A percentile compares a stretch with the other conserved stretches of the same genome.
Evolutionary conservation across 2,329 filamentous ascomycete species (phyloP).

Genomic region (Elsinoe necatrix): DNA sequence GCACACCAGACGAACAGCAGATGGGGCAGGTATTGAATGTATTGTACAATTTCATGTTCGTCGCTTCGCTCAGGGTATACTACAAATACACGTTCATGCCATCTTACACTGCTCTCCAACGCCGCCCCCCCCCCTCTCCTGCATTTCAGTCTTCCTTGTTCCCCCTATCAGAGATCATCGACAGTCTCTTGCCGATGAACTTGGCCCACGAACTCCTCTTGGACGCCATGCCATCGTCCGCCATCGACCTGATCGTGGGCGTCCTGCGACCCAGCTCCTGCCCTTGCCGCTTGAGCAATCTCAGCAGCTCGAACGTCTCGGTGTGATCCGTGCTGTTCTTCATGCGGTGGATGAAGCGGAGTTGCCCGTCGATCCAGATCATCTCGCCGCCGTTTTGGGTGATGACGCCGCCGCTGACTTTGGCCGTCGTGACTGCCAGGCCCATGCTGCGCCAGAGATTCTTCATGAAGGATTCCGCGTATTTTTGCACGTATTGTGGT

Average conservation of each 20-base stretch:
- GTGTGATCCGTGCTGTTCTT: constrained; percentile 30
- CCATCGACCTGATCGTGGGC: constrained; percentile 6
- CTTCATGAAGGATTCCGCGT: background rate
- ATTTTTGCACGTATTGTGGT: constrained; percentile 25
- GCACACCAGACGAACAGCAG: background rate
- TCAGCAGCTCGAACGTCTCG: constrained; percentile 27
- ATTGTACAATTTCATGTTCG: constrained; percentile 2
- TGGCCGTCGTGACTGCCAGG: constrained; percentile 17
- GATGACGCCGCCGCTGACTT: constrained; percentile 19
- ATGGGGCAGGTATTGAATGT: background rate
- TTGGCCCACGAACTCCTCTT: constrained; percentile 14
- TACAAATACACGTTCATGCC: background rate
- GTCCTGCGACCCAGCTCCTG: constrained; percentile 8
- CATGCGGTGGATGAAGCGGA: constrained; percentile 32
- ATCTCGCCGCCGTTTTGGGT: constrained; percentile 33
- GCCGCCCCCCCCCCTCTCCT: background rate
- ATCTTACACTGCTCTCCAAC: background rate
- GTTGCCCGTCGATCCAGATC: constrained; percentile 28
- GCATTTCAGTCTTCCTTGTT: background rate
- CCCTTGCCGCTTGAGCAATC: constrained; percentile 23
- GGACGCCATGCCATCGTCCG: background rate
- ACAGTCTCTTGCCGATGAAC: constrained; percentile 7
- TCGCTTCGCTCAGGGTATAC: constrained; percentile 1
- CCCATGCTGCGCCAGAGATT: constrained; percentile 13
- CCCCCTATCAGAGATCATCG: constrained; percentile 10